A percentile compares a stretch with the other conserved stretches of the same genome.
phyloP scores from a whole-genome alignment of 495 filamentous ascomycete genomes.

The Extremus antarcticus region DNA sequence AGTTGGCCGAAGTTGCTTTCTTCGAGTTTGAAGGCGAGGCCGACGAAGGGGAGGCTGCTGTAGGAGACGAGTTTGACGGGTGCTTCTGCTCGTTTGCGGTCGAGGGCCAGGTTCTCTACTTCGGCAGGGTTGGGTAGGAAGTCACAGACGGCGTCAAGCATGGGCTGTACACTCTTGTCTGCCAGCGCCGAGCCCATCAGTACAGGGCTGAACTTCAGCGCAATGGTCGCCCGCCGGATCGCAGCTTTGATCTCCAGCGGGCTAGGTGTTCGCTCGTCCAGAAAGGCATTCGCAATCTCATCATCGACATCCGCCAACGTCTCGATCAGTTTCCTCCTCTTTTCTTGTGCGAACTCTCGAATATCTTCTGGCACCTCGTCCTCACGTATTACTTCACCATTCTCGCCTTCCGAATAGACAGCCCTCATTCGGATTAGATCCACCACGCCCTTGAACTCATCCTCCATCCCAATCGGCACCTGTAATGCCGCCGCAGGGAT shows the following conservation, averaged over 20 bases:
- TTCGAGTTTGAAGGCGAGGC: constrained; percentile 96
- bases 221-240: constrained; percentile 78
- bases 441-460: constrained; percentile 87
- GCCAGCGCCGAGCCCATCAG: constrained; percentile 93
- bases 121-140: constrained; percentile 90
- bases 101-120: constrained; percentile 82
- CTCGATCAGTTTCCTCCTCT: constrained; percentile 76
- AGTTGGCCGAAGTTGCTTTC: constrained; percentile 98
- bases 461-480: constrained; percentile 88
- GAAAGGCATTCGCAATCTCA: constrained; percentile 92
- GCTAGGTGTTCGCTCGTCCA: constrained; percentile 72
- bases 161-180: constrained; percentile 90
- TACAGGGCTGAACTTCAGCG: constrained; percentile 86
- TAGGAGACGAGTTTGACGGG: constrained; percentile 82
- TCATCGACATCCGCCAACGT: constrained; percentile 96
- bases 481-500: constrained; percentile 88
- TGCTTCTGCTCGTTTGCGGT: constrained; percentile 64
- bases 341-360: constrained; percentile 62
- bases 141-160: constrained; percentile 94
- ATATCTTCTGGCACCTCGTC: constrained; percentile 74
- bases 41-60: constrained; percentile 85
- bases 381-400: constrained; percentile 60
- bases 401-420: constrained; percentile 77
- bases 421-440: constrained; percentile 88
- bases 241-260: constrained; percentile 75